Percentiles rank a stretch among this genome's conserved stretches.
phyloP scores from a whole-genome alignment of 1,284 basidiomycete genomes.

The Coriolopsis trogii region DNA sequence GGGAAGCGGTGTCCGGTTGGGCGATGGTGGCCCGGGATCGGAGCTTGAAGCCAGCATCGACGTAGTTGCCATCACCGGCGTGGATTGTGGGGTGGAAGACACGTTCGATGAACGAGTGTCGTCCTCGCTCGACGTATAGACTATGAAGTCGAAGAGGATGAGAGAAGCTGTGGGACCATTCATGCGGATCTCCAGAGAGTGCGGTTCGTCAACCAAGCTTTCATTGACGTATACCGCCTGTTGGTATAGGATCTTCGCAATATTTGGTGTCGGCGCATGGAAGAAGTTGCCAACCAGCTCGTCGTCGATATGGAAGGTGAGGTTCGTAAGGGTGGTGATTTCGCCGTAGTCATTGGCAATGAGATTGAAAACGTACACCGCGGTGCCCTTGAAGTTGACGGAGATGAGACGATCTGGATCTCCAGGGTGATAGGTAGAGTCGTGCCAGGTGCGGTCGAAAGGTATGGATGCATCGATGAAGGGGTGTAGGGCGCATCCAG shows the following conservation, averaged over 20 bases:
- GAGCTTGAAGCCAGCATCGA: not conserved
- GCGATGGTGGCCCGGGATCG: no score
- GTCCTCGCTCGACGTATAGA: no score
- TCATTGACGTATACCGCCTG: conserved; percentile 34
- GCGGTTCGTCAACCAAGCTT: conserved; percentile 15
- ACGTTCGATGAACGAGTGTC: no score
- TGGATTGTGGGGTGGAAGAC: no score
- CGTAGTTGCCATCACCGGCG: not conserved
- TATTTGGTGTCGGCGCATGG: not conserved
- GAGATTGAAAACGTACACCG: conserved; percentile 14
- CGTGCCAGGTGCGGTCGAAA: conserved; percentile 17
- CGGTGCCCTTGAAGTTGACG: conserved; percentile 4
- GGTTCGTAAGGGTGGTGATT: conserved; percentile 9
- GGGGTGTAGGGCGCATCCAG: not conserved
- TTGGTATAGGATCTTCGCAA: conserved; percentile 22
- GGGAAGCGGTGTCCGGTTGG: not conserved
- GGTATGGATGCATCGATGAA: not conserved
- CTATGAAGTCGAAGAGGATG: conserved; percentile 24
- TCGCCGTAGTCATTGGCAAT: conserved; percentile 2
- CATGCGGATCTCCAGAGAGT: conserved; percentile 17
- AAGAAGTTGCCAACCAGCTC: conserved; percentile 1
- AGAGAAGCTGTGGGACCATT: conserved; percentile 11
- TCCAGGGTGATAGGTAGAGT: conserved; percentile 5
- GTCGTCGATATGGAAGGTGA: conserved; percentile 14
- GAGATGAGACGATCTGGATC: not conserved